Evolutionary conservation across 805 yeast genomes (phyloP), one percentile per base, ranked within the genome.

Genomic region (Metschnikowia koreensis): DNA sequence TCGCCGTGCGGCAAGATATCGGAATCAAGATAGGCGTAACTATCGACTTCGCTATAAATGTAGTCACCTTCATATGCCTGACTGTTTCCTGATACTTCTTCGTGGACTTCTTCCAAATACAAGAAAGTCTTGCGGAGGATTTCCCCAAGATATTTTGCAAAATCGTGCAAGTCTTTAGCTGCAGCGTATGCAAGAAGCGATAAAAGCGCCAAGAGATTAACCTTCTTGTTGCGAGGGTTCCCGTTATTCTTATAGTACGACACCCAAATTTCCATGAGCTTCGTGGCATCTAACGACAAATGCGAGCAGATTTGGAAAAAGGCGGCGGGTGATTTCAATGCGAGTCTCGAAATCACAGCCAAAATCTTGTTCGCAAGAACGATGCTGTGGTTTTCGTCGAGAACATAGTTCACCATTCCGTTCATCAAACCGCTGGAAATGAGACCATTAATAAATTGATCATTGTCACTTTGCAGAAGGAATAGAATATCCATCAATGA

Each of bases 31-130:
- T 72, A 75, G 6, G 69, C 58, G 53, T 73, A 73, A 51, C 74
- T 76, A 55, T 74, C 75, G 29, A 74, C 68, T 50, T 74, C 79
- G 44, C 70, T 74, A 43, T 74, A 74, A 6, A 66, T 55, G 47
- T 65, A 66, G 54, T 73, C 74, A 44, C 66, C 71, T 29, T 62
- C 62, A 57, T 75, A 75, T 13, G 67, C 70, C 42, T 66, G 69
- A 46, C 76, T 70, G 7, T 58, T 55, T 0, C 77, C 78, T 6
- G 59, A 56, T 6, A 46, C 56, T 9, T 62, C 55, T 63, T 92
- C 97, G 51, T 83, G 80, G 12, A 87, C 76, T 62, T 90, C 96
- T 60, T 92, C 97, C 45, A 89, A 64, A 53, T 86, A 75, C 46
- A 78, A 58, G 17, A 76, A 69, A 2, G 67, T 48, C n/a, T 64